Base-by-base conservation (phyloP, 352 stramenopile species). In the Halophytophthora polymorphica region DNA sequence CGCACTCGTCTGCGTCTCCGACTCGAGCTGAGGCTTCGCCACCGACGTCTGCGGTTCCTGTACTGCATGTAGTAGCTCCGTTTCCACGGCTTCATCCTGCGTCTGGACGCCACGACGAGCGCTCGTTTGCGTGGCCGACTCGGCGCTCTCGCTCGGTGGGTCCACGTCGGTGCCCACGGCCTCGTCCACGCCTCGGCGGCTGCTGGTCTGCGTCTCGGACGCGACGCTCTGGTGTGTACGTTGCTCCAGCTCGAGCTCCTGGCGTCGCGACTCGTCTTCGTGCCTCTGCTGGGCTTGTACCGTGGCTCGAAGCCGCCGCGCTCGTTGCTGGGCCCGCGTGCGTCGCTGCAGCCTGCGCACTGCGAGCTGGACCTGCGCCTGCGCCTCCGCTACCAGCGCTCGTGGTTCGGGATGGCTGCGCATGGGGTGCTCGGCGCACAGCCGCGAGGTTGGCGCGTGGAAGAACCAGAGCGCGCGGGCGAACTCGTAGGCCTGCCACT, bases 401-500 rank as follows among this genome's bases (percentile, higher is more conserved):
- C 64, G 65, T 19, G 70, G 73, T 38, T 71, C 63, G 19, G 57
- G 58, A 23, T 73, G 71, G 19, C 51, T 76, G 17, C 75, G 77
- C 49, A 86, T 71, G 12, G 77, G 77, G 58, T 88, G 77, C 25
- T 85, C 68, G 0, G 77, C 77, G 11, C 59, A 73, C 41, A 88
- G 45, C 14, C 55, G 35, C 14, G 38, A 37, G 0, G 61, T 68
- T 0, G 64, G 42, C 6, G 71, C 62, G 53, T 88, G 63, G 36
- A 81, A 85, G 29, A 81, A 88, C 75, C 73, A 88, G 0, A 86
- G 41, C n/a, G 55, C 65, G 47, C 82, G 75, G 3, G 58, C 69
- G 50, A 82, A 86, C 48, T 84, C 74, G 48, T 72, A 88, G 29
- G 69, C 71, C 21, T 88, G 77, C 74, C 77, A 88, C 36, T 83